These are phyloP conservation scores for Halophytophthora batemanensis DNA, from an alignment of 352 stramenopile species.

Conservation along the genomic window DNA sequence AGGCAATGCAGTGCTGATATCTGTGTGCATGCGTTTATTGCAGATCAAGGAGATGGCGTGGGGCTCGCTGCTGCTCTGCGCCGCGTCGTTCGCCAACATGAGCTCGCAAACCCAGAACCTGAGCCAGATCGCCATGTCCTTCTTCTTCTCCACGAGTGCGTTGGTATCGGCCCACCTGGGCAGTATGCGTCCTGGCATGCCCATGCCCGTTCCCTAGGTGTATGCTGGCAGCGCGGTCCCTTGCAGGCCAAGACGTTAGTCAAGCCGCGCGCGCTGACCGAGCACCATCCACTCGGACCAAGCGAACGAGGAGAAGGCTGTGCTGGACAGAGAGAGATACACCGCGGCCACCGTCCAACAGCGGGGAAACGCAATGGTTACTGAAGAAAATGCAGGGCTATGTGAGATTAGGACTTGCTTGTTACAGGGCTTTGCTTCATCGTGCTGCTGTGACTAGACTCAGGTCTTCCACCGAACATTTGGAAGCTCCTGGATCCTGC, in stretches of 20 bases:
- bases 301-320: not conserved
- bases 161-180: slow-evolving; percentile 64
- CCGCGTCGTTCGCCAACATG: slow-evolving; percentile 64
- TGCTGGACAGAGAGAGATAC: not conserved
- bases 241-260: slow-evolving; percentile 1
- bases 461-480: too few relatives aligned
- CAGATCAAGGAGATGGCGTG: slow-evolving; percentile 70
- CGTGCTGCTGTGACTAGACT: not conserved
- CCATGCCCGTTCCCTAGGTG: slow-evolving; percentile 19
- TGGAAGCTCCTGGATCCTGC: too few relatives aligned
- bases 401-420: slow-evolving; percentile 1
- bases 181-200: slow-evolving; percentile 27
- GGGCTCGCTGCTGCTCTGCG: slow-evolving; percentile 61
- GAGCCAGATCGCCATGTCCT: slow-evolving; percentile 66
- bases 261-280: not conserved
- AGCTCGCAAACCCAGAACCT: slow-evolving; percentile 54
- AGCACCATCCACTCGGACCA: slow-evolving; percentile 3
- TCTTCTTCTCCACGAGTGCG: slow-evolving; percentile 71
- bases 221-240: slow-evolving; percentile 1
- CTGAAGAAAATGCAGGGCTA: slow-evolving; percentile 22
- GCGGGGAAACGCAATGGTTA: not conserved
- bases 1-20: not conserved
- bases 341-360: not conserved
- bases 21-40: not conserved
- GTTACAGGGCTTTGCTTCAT: not conserved